Base-by-base conservation (phyloP, 2,329 filamentous ascomycete genomes). In the Nothophoma quercina region DNA sequence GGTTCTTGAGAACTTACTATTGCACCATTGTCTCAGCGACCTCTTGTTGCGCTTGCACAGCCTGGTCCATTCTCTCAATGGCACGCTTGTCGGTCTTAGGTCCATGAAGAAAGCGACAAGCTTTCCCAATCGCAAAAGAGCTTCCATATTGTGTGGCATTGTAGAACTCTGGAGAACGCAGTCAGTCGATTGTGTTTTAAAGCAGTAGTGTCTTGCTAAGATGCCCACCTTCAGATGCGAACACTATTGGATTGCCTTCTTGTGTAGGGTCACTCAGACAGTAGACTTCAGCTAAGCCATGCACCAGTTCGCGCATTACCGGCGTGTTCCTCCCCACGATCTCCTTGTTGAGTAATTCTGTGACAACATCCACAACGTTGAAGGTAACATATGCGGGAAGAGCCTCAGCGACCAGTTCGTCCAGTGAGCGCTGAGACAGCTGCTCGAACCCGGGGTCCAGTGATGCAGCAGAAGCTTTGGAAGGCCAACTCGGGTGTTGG, bases 21-120 rank as follows among this genome's bases (percentile, higher is more conserved):
- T 92, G 91, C 22, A 93, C 75, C 47, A 92, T 84, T 0, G 88
- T 84, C 62, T 92, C 89, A 45, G 81, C 87, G 55, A 88, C 83
- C 63, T 91, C 88, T 59, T 83, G 78, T 12, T 87, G 86, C 0
- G 78, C 81, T 5, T 79, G 72, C 3, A 89, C 72, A 12, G 85
- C 85, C 39, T 87, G 82, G 19, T 82, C 78, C 12, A 92, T 77
- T 43, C 89, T 79, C 42, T 78, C 74, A 0, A 88, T 78, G 34
- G 86, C 87, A 51, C 82, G 79, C 0, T 77, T 79, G 55, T 86
- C 85, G 5, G 88, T 90, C 62, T 83, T 84, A 0, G 88, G 88
- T 0, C 89, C 89, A 69, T 91, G 88, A 1, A 92, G 79, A 63
- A 91, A 91, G 7, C 88, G 84, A 63, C 88, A 91, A 59, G 91